Conservation (phyloP, 2,329 filamentous ascomycete genomes). For the Metarhizium guizhouense region DNA sequence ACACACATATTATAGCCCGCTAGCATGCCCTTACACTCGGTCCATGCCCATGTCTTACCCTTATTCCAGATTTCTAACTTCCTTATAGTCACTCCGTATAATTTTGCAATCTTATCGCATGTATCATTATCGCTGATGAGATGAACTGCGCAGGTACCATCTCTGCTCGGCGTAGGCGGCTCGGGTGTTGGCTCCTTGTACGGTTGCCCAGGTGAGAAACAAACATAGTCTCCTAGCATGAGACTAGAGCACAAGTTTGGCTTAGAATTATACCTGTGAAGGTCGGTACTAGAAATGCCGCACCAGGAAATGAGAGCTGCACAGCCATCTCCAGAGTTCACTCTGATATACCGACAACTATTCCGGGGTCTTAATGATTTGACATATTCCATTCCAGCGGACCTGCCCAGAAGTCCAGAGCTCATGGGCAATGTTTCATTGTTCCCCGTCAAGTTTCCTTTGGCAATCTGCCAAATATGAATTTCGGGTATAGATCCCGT, state of each 20-base stretch:
- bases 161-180: slow-evolving; percentile 21
- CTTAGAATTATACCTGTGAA: slow-evolving; percentile 28
- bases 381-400: background rate
- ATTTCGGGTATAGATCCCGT: background rate
- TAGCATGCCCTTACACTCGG: slow-evolving; percentile 10
- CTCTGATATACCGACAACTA: slow-evolving; percentile 18
- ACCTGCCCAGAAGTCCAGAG: too few species aligned
- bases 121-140: slow-evolving; percentile 20
- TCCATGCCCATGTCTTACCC: slow-evolving; percentile 16
- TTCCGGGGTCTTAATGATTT: background rate
- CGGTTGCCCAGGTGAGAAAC: slow-evolving; percentile 25
- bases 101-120: slow-evolving; percentile 21
- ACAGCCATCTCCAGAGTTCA: slow-evolving; percentile 28
- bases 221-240: slow-evolving; percentile 20
- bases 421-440: background rate
- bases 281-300: slow-evolving; percentile 26
- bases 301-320: slow-evolving; percentile 26
- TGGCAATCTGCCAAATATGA: background rate
- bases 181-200: slow-evolving; percentile 14
- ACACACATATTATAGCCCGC: slow-evolving; percentile 12
- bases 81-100: slow-evolving; percentile 9
- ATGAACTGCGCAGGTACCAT: slow-evolving; percentile 28
- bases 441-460: background rate
- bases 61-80: slow-evolving; percentile 18
- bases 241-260: slow-evolving; percentile 15